Conservation (phyloP, 2,329 filamentous ascomycete species). For the Alternaria metachromatica region DNA sequence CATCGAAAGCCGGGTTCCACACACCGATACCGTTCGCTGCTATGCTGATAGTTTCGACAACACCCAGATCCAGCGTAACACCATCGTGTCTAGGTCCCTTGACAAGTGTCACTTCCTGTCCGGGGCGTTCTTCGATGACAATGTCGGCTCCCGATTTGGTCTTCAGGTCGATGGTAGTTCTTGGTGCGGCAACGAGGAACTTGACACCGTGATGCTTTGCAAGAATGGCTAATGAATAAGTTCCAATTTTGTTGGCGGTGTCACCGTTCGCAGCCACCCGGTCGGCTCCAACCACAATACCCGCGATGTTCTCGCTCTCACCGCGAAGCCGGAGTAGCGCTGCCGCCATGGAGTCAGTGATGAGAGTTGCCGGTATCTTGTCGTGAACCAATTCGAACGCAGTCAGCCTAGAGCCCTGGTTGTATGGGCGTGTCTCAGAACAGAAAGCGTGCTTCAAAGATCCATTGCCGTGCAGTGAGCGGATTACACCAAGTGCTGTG, state of each 20-base stretch:
- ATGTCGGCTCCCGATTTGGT: constrained; percentile 82
- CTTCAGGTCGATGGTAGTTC: constrained; percentile 88
- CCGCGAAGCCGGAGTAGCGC: constrained; percentile 75
- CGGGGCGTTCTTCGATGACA: constrained; percentile 85
- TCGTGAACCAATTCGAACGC: constrained; percentile 97
- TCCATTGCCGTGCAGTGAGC: constrained; percentile 72
- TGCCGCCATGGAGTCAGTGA: constrained; percentile 97
- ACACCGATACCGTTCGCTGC: constrained; percentile 79
- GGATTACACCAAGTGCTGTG: constrained; percentile 92
- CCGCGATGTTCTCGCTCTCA: constrained; percentile 70
- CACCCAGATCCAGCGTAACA: constrained; percentile 67
- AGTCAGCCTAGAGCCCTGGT: constrained; percentile 93
- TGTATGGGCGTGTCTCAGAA: constrained; percentile 96
- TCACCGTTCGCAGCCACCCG: constrained; percentile 95
- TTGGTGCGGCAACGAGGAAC: constrained; percentile 92
- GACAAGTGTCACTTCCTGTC: constrained; percentile 82
- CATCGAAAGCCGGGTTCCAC: constrained; percentile 97
- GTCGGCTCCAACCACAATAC: constrained; percentile 93
- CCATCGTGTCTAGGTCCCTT: constrained; percentile 74
- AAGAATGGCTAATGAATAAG: constrained; percentile 89
- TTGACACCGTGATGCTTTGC: constrained; percentile 87
- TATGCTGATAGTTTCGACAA: constrained; percentile 76
- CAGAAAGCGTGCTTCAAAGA: constrained; percentile 86
- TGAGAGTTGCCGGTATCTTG: constrained; percentile 84
- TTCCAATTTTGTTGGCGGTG: constrained; percentile 98